Evolutionary conservation across 208 protist species (phyloP).

Genomic region (Vickermania ingenoplastis): DNA sequence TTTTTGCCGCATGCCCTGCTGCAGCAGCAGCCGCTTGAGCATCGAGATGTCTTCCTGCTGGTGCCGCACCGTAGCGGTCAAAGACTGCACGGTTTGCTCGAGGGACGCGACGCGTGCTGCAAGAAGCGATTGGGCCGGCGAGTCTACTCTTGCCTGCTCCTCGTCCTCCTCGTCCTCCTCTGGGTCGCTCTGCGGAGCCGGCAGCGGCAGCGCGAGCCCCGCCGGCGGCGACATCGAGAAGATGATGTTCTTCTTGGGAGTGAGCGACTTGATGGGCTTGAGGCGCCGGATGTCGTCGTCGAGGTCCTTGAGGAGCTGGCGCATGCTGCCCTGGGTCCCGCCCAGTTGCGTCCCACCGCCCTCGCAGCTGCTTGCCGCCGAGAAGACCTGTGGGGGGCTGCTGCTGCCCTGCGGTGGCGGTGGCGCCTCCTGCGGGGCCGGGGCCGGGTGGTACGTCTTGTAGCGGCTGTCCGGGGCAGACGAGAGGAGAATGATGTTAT

Average conservation of each 20-base stretch:
- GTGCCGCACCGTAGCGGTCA: constrained; percentile 66
- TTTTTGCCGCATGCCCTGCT: constrained; percentile 48
- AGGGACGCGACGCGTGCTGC: constrained; percentile 36
- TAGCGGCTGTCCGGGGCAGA: constrained; percentile 55
- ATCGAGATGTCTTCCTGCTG: constrained; percentile 80
- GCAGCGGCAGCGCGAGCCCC: constrained; percentile 1
- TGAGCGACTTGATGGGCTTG: constrained; percentile 63
- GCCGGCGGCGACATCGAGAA: constrained; percentile 34
- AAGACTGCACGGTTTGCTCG: constrained; percentile 62
- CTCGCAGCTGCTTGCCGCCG: neutral
- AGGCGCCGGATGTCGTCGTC: constrained; percentile 75
- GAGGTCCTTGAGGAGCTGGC: constrained; percentile 61
- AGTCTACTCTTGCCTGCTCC: neutral
- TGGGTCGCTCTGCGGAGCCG: constrained; percentile 1
- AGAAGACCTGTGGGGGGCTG: neutral
- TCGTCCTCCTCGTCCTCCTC: constrained; percentile 19
- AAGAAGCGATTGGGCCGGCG: neutral
- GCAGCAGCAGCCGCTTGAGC: constrained; percentile 78
- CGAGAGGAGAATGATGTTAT: constrained; percentile 65
- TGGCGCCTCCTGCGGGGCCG: neutral
- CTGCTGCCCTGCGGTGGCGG: neutral
- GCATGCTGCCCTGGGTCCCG: constrained; percentile 18
- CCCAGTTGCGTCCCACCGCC: neutral
- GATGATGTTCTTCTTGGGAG: constrained; percentile 59
- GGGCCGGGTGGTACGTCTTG: neutral